Evolutionary conservation across 805 yeast genomes (phyloP).

Genomic region (Debaryomyces prosopidis): DNA sequence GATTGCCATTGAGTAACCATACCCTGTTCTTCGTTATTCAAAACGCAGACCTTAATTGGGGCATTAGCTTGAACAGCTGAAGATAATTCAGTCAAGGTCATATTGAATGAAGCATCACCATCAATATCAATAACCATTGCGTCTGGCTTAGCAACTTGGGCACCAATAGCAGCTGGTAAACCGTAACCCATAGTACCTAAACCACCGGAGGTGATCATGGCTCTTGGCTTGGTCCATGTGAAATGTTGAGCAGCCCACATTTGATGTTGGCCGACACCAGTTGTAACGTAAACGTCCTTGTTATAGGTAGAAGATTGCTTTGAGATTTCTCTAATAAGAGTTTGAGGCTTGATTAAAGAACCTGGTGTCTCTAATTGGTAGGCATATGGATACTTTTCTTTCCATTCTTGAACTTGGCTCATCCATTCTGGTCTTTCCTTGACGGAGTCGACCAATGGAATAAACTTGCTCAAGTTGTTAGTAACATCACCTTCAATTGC

Average conservation of each 20-base stretch:
- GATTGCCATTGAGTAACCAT: conserved; percentile 99
- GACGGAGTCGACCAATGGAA: conserved; percentile 69
- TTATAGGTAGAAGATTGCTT: conserved; percentile 61
- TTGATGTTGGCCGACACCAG: conserved; percentile 99
- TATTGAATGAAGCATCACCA: conserved; percentile 98
- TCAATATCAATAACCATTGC: conserved; percentile 95
- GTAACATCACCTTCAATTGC: conserved; percentile 97
- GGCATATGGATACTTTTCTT: conserved; percentile 78
- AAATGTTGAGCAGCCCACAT: conserved; percentile 99
- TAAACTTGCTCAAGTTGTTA: conserved; percentile 65
- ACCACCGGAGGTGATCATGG: conserved; percentile 98
- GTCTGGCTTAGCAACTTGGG: conserved; percentile 94
- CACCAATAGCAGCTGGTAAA: conserved; percentile 97
- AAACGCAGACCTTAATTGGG: conserved; percentile 84
- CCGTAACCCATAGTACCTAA: conserved; percentile 99
- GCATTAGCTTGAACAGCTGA: conserved; percentile 93
- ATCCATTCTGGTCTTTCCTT: conserved; percentile 80
- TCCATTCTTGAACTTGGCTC: conserved; percentile 74
- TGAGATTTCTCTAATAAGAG: conserved; percentile 77
- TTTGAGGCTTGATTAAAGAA: conserved; percentile 87
- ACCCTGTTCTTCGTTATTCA: conserved; percentile 98
- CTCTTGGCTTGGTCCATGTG: conserved; percentile 90
- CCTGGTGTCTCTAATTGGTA: conserved; percentile 82
- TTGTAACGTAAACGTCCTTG: conserved; percentile 83
- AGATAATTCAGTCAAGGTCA: conserved; percentile 91